Percentiles rank a stretch among this genome's conserved stretches.
Conservation (phyloP, 2,329 filamentous ascomycete genomes). For the Davidsoniella virescens region DNA sequence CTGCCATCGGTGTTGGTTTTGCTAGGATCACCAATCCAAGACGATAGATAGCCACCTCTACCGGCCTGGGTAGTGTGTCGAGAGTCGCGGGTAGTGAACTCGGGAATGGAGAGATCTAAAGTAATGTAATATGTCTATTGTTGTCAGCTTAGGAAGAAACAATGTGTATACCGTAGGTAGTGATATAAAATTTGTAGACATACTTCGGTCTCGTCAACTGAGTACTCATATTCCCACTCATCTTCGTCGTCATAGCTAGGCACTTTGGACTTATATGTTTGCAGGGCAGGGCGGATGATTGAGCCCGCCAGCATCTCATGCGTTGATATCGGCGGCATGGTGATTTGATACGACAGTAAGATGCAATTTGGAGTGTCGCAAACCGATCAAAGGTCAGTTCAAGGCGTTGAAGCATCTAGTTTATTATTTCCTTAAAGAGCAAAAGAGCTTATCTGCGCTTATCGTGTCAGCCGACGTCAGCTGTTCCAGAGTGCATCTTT, state of each 20-base stretch:
- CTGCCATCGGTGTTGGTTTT: not conserved
- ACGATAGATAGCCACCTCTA: slow-evolving; percentile 16
- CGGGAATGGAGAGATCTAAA: slow-evolving; percentile 44
- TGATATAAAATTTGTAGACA: not conserved
- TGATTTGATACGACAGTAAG: not conserved
- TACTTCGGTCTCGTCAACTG: slow-evolving; percentile 45
- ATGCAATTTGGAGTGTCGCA: not conserved
- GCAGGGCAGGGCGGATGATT: slow-evolving; percentile 5
- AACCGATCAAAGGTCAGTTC: not conserved
- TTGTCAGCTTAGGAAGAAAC: not conserved
- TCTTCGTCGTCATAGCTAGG: slow-evolving; percentile 29
- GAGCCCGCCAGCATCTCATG: slow-evolving; percentile 10
- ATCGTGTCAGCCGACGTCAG: not conserved
- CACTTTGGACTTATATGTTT: slow-evolving; percentile 4
- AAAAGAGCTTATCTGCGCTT: not conserved
- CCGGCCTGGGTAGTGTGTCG: slow-evolving; percentile 12
- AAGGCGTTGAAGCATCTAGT: not conserved
- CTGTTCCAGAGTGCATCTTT: not conserved
- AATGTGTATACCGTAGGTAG: not conserved
- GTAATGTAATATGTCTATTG: slow-evolving; percentile 46
- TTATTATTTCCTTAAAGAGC: not conserved
- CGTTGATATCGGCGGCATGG: slow-evolving; percentile 4
- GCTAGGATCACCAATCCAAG: slow-evolving; percentile 16
- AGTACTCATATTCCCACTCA: slow-evolving; percentile 55
- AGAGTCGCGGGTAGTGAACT: slow-evolving; percentile 24